phyloP scores from a whole-genome alignment of 1,284 basidiomycete genomes.

The Apiotrichum veenhuisii region DNA sequence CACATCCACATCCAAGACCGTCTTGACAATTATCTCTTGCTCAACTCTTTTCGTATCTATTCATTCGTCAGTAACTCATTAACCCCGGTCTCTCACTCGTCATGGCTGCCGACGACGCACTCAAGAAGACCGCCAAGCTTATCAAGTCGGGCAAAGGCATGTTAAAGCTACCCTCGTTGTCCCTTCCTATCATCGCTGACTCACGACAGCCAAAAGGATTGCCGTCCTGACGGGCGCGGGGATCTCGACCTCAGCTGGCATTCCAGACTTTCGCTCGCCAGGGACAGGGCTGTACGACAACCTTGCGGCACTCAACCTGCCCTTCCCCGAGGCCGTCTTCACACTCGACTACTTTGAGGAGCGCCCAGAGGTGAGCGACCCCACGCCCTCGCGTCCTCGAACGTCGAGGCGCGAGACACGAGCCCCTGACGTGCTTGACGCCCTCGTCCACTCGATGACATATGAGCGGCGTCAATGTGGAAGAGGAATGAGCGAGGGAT shows the following conservation, averaged over 20 bases:
- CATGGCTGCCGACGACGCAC: slow-evolving; percentile 10
- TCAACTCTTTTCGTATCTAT: too few relatives aligned
- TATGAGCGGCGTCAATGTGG: too few relatives aligned
- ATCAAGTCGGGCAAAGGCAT: slow-evolving; percentile 45
- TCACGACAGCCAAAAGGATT: slow-evolving; percentile 47
- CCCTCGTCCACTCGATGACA: too few relatives aligned
- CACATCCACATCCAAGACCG: neutral
- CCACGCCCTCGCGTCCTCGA: neutral
- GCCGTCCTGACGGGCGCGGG: slow-evolving; percentile 55
- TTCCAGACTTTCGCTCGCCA: slow-evolving; percentile 52
- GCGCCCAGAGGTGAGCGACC: slow-evolving; percentile 33
- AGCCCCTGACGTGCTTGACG: too few relatives aligned
- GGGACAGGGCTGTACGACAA: slow-evolving; percentile 57
- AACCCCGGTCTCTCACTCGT: too few relatives aligned
- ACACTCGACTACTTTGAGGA: slow-evolving; percentile 51
- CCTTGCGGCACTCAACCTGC: slow-evolving; percentile 54
- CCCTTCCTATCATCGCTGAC: neutral
- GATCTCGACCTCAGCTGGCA: slow-evolving; percentile 54
- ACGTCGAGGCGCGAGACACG: too few relatives aligned
- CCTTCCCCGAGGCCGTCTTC: slow-evolving; percentile 58
- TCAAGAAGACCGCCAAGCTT: slow-evolving; percentile 41
- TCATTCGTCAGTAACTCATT: too few relatives aligned
- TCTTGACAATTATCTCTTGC: too few relatives aligned
- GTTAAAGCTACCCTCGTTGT: neutral
- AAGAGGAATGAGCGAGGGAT: slow-evolving; percentile 19